Evolutionary conservation across 1,284 basidiomycete genomes (phyloP).

Genomic region (Neonothopanus nambi): DNA sequence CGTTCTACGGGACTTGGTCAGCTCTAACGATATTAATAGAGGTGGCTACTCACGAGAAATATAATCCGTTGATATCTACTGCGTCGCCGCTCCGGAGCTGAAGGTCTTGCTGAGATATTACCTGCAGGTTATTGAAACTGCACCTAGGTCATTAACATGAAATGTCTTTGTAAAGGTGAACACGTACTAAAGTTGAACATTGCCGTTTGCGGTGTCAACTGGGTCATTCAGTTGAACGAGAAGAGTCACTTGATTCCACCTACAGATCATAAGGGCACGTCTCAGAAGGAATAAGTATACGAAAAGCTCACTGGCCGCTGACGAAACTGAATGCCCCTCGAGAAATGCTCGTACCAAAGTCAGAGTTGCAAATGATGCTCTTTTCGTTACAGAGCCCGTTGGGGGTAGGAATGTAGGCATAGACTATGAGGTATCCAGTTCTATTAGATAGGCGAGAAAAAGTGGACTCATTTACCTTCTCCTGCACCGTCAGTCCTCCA

Average conservation of each 20-base stretch:
- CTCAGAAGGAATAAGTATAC: not conserved
- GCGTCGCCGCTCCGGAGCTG: constrained; percentile 49
- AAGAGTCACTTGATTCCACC: constrained; percentile 60
- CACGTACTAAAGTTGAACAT: constrained; percentile 55
- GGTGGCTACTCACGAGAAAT: constrained; percentile 55
- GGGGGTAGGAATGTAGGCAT: constrained; percentile 60
- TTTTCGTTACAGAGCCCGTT: constrained; percentile 58
- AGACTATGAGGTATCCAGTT: constrained; percentile 41
- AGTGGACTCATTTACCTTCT: constrained; percentile 53
- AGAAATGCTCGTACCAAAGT: constrained; percentile 70
- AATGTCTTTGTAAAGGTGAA: not conserved
- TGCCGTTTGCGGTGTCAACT: constrained; percentile 54
- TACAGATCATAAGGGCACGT: constrained; percentile 23
- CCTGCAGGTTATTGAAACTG: constrained; percentile 59
- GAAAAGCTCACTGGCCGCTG: constrained; percentile 49
- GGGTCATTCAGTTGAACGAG: constrained; percentile 62
- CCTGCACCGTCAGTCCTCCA: constrained; percentile 64
- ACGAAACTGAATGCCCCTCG: constrained; percentile 70
- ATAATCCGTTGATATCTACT: constrained; percentile 59
- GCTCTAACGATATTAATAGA: not conserved
- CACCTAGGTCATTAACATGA: constrained; percentile 6
- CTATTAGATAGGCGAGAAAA: not conserved
- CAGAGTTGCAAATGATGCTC: constrained; percentile 62
- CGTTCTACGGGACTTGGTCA: constrained; percentile 42
- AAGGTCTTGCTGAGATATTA: constrained; percentile 49